phyloP scores from a whole-genome alignment of 176 grass and related monocot species.

The Lolium rigidum region DNA sequence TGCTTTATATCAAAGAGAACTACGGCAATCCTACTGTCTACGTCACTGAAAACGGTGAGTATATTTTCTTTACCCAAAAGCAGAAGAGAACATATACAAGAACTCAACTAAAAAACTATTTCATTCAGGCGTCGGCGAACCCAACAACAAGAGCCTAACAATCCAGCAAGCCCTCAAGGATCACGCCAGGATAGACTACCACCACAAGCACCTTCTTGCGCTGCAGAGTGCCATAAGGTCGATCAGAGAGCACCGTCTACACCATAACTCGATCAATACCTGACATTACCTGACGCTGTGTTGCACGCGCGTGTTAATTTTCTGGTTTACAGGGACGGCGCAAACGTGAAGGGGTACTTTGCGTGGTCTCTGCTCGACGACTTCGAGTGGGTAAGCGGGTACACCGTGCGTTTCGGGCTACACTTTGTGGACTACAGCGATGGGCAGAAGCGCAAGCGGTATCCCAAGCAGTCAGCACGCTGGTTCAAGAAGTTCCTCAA shows the following conservation, averaged over 20 bases:
- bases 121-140: constrained; percentile 34
- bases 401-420: constrained; percentile 53
- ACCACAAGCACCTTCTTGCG: constrained; percentile 47
- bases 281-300: background rate
- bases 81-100: background rate
- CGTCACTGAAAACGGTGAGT: constrained; percentile 73
- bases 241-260: background rate
- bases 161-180: constrained; percentile 58
- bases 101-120: background rate
- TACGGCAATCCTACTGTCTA: constrained; percentile 65
- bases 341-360: constrained; percentile 64
- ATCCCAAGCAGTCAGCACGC: constrained; percentile 44
- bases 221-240: constrained; percentile 54
- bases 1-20: constrained; percentile 62
- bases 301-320: background rate
- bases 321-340: constrained; percentile 38
- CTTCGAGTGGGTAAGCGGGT: constrained; percentile 58
- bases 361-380: constrained; percentile 63
- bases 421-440: constrained; percentile 52
- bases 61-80: background rate
- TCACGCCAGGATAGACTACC: constrained; percentile 51
- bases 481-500: constrained; percentile 59
- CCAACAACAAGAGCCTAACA: constrained; percentile 42
- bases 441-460: constrained; percentile 45
- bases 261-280: background rate